Conservation (phyloP, 2,329 filamentous ascomycete species). For the Escovopsis sp. region DNA sequence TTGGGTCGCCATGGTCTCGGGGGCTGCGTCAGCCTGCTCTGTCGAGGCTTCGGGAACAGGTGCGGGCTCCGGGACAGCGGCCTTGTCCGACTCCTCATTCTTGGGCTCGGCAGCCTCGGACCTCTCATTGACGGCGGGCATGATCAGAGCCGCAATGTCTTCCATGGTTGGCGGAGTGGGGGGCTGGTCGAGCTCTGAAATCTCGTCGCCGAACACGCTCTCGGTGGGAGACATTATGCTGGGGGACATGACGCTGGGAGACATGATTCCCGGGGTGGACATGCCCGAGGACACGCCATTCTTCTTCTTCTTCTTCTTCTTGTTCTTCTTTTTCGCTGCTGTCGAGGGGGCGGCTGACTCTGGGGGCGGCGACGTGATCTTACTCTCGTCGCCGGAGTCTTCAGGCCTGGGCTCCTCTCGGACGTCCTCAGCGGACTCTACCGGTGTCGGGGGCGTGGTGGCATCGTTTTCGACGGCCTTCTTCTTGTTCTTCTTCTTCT, state of each 20-base stretch:
- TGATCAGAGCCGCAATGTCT: constrained; percentile 1
- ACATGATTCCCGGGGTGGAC: too few relatives aligned
- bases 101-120: not conserved
- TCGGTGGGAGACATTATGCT: constrained; percentile 1
- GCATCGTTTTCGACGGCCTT: constrained; percentile 4
- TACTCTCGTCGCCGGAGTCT: constrained; percentile 3
- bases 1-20: not conserved
- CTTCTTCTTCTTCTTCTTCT: constrained; percentile 8
- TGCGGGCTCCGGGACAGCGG: constrained; percentile 1
- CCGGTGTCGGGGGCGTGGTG: not conserved
- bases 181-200: constrained; percentile 4
- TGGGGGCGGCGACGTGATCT: constrained; percentile 3
- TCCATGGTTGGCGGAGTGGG: constrained; percentile 4
- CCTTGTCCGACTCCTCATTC: constrained; percentile 2
- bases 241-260: not conserved
- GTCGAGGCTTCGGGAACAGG: constrained; percentile 2
- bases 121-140: constrained; percentile 2
- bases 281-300: constrained; percentile 3
- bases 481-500: constrained; percentile 11
- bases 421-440: not conserved
- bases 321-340: constrained; percentile 6
- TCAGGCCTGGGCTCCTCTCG: not conserved
- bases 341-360: constrained; percentile 2
- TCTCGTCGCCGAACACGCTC: constrained; percentile 2
- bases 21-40: too few relatives aligned